Conservation (phyloP, 352 stramenopile species). For the Heterotrichella gracilis region DNA sequence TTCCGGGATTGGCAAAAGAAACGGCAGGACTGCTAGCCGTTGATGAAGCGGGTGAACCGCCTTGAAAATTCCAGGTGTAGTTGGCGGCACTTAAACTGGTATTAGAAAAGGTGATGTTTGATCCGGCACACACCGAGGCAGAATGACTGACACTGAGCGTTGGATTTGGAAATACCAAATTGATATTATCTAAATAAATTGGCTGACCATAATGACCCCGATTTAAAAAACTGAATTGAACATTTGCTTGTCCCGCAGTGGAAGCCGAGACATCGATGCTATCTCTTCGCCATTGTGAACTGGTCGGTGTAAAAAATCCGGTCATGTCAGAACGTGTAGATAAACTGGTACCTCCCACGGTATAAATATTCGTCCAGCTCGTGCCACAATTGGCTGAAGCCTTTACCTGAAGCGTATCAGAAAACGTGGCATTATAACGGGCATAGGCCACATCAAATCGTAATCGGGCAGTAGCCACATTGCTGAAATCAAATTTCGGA, state of each 20-base stretch:
- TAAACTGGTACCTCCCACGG: background rate
- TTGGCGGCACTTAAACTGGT: background rate
- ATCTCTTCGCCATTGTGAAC: background rate
- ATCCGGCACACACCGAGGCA: background rate
- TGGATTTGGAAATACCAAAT: background rate
- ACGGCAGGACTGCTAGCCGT: background rate
- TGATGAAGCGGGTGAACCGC: background rate
- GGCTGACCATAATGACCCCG: background rate
- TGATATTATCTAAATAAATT: slow-evolving; percentile 11
- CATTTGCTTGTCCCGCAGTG: background rate
- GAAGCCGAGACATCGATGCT: background rate
- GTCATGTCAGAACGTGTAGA: background rate
- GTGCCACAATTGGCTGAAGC: background rate
- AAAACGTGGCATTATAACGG: background rate
- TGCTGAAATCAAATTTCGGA: background rate
- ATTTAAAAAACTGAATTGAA: background rate
- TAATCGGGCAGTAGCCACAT: background rate
- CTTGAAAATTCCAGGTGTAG: background rate
- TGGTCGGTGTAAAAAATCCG: background rate
- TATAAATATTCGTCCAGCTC: background rate
- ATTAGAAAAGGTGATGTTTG: background rate
- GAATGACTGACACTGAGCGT: background rate
- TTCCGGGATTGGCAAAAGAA: background rate
- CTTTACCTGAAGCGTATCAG: background rate
- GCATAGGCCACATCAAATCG: background rate